Evolutionary conservation across 768 basidiomycete genomes (phyloP), one percentile per base, ranked within the genome.

Genomic region (Royoungia palumana): DNA sequence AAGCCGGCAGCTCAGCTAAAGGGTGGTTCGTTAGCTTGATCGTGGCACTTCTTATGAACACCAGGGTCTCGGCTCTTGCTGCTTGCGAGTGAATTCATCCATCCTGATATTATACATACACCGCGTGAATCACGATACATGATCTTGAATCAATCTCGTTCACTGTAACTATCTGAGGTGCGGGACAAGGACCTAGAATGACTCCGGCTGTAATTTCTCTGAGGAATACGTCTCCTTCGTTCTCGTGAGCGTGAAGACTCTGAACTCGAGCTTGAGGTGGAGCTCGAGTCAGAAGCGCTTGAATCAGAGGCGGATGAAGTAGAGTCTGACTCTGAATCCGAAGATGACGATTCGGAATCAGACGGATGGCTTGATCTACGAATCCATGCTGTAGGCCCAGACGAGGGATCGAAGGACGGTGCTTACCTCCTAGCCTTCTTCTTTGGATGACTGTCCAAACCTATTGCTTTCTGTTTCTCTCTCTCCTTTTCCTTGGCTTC

Each of bases 1-100:
- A 41, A 4, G 13, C 42, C 14, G n/a, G 4, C 41, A 45, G 28
- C 32, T 24, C 20, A 32, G 32, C 53, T 14, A 27, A 42, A 11
- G 3, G 2, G n/a, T n/a, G 6, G 28, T 14, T 30, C 42, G 14
- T 19, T 50, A 86, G 87, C 30, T 76, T 89, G 42, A 89, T 96
- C 56, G 90, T 96, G 43, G 90, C 91, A 8, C 76, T 96, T 25
- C 88, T 96, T 40, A 87, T 96, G 82, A 93, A 96, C 70, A 88
- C 91, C 10, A 78, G 74, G 63, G 85, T 83, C 1, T 75, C 77
- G 11, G 72, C 75, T 30, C 63, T 72, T 24, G 41, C 38, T 35
- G 55, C 47, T 47, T 67, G 66, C 30, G 19, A 46, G 16, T 65
- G 27, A 63, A 42, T 41, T 22, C 43, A 50, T 27, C 41, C 21